These are phyloP conservation scores for Pleurotus djamor DNA, from an alignment of 768 basidiomycete genomes.

Conservation along the genomic window DNA sequence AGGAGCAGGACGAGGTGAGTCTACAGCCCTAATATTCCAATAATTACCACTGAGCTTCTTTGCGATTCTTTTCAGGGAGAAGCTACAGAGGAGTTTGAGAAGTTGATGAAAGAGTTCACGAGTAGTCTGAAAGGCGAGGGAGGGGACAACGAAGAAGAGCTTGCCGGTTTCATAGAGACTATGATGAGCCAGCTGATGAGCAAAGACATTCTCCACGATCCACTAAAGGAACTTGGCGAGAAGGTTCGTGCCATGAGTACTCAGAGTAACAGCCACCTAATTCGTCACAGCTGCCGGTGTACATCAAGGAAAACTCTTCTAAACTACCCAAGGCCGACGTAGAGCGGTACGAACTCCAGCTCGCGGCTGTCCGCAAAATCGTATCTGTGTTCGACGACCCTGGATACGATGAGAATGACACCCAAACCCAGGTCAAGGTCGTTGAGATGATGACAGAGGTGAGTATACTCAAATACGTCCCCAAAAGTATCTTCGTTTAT, in stretches of 20 bases:
- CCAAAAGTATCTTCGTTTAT: background rate
- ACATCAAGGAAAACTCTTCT: constrained; percentile 55
- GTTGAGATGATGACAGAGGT: constrained; percentile 79
- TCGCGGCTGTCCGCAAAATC: constrained; percentile 52
- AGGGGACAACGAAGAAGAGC: constrained; percentile 42
- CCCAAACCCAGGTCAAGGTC: constrained; percentile 41
- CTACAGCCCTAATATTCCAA: no score
- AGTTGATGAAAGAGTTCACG: constrained; percentile 49
- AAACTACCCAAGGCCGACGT: constrained; percentile 58
- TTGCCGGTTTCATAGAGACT: constrained; percentile 69
- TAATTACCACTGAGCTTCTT: no score
- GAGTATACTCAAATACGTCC: constrained; percentile 5
- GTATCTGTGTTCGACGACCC: constrained; percentile 64
- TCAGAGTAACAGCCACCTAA: background rate
- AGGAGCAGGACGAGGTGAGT: constrained; percentile 60
- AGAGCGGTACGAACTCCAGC: constrained; percentile 64
- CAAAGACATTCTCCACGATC: constrained; percentile 85
- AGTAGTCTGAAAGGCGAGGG: constrained; percentile 30
- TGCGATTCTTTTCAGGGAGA: background rate
- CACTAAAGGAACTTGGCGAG: constrained; percentile 74
- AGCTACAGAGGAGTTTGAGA: constrained; percentile 40
- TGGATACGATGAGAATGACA: constrained; percentile 54
- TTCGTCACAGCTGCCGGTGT: constrained; percentile 65
- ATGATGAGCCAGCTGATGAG: constrained; percentile 84
- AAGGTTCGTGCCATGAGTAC: constrained; percentile 41